A percentile compares a stretch with the other conserved stretches of the same genome.
phyloP scores from a whole-genome alignment of 345 rosid species.

The Syzygium oleosum region DNA sequence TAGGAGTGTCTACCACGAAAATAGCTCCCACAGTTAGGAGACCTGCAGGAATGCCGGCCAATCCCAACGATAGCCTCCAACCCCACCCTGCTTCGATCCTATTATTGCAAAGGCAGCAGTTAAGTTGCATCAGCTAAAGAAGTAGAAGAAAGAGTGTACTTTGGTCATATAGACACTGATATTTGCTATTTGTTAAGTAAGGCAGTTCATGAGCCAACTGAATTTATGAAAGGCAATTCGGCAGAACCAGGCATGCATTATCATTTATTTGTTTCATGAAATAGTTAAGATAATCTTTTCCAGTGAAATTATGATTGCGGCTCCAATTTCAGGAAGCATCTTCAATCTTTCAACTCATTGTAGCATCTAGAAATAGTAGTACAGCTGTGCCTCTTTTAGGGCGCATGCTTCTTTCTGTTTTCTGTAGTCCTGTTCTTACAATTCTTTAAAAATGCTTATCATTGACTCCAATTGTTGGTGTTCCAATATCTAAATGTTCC shows the following conservation, averaged over 20 bases:
- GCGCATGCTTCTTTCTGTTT: background rate
- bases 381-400: background rate
- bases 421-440: background rate
- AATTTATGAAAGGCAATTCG: background rate
- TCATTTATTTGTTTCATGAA: background rate
- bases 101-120: background rate
- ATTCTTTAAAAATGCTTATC: background rate
- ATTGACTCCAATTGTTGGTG: background rate
- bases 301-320: background rate
- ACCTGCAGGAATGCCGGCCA: constrained; percentile 85
- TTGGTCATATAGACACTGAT: background rate
- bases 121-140: background rate
- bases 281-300: background rate
- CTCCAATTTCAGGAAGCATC: background rate
- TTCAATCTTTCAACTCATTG: background rate
- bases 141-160: background rate
- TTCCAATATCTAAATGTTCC: background rate
- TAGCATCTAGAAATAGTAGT: background rate
- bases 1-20: constrained; percentile 76
- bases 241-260: background rate
- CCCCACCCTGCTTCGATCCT: constrained; percentile 90
- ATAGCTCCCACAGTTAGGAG: constrained; percentile 76
- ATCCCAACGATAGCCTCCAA: constrained; percentile 84
- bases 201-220: background rate
- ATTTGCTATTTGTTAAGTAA: background rate